Percentiles rank a stretch among this genome's conserved stretches.
These are phyloP conservation scores for Pilatotrama ljubarskyi DNA, from an alignment of 768 basidiomycete genomes.

Conservation along the genomic window DNA sequence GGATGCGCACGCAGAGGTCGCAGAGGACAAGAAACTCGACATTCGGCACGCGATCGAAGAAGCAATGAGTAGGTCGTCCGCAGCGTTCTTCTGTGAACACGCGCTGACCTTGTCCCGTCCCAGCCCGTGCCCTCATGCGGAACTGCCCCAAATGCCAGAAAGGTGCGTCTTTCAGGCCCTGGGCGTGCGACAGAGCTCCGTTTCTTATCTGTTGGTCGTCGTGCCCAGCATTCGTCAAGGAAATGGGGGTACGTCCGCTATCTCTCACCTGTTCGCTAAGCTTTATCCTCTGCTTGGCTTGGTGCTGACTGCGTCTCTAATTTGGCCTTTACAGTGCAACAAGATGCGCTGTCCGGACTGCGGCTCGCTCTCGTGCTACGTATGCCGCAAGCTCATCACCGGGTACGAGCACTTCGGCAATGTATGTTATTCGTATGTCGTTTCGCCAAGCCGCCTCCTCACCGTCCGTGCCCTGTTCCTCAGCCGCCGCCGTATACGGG, in stretches of 20 bases:
- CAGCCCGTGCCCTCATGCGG: slow-evolving; percentile 81
- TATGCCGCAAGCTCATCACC: slow-evolving; percentile 70
- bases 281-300: not conserved
- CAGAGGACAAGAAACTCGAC: slow-evolving; percentile 73
- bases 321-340: slow-evolving; percentile 84
- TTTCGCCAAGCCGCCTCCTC: slow-evolving; percentile 4
- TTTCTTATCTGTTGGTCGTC: not conserved
- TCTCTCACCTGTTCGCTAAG: not conserved
- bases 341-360: slow-evolving; percentile 87
- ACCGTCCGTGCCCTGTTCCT: not conserved
- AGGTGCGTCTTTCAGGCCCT: slow-evolving; percentile 42
- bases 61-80: slow-evolving; percentile 73
- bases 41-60: slow-evolving; percentile 83
- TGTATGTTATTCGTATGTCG: slow-evolving; percentile 33
- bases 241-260: slow-evolving; percentile 57
- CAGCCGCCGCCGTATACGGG: slow-evolving; percentile 28
- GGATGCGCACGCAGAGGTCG: slow-evolving; percentile 51
- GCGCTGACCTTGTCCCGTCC: not conserved
- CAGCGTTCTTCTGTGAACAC: not conserved
- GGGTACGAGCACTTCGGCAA: slow-evolving; percentile 79
- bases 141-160: slow-evolving; percentile 87
- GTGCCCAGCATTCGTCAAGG: slow-evolving; percentile 74
- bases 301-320: not conserved
- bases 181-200: not conserved
- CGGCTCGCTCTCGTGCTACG: slow-evolving; percentile 74